Evolutionary conservation across 768 basidiomycete species (phyloP).

Genomic region (Astraeus odoratus): DNA sequence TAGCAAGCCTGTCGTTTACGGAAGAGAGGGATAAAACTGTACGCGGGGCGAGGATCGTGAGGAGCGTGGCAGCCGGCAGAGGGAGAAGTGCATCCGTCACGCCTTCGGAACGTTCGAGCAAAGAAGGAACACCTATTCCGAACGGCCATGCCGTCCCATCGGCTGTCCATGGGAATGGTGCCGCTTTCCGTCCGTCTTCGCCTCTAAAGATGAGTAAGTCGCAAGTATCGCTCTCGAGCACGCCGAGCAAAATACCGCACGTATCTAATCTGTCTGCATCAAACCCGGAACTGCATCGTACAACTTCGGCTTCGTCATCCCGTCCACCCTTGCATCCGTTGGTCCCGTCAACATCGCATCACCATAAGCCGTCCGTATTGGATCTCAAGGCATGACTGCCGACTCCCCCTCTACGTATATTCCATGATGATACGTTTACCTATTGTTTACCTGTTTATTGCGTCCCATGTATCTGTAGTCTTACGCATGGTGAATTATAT

Average conservation of each 20-base stretch:
- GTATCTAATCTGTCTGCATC: slow-evolving; percentile 18
- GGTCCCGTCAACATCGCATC: slow-evolving; percentile 9
- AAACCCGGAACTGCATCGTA: slow-evolving; percentile 17
- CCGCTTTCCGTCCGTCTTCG: slow-evolving; percentile 13
- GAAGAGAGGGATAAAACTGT: slow-evolving; percentile 14
- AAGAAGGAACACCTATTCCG: slow-evolving; percentile 8
- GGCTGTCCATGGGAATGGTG: slow-evolving; percentile 18
- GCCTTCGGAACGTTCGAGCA: slow-evolving; percentile 23
- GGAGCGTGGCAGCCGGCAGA: slow-evolving; percentile 46
- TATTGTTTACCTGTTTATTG: slow-evolving; percentile 17
- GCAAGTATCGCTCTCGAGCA: slow-evolving; percentile 7
- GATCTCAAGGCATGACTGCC: slow-evolving; percentile 21
- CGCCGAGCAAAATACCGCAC: slow-evolving; percentile 6
- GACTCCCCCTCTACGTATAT: slow-evolving; percentile 8
- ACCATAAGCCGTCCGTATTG: slow-evolving; percentile 9
- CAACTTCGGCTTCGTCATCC: slow-evolving; percentile 6
- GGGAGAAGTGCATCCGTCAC: slow-evolving; percentile 34
- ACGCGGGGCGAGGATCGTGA: slow-evolving; percentile 45
- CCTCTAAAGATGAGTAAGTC: slow-evolving; percentile 16
- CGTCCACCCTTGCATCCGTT: slow-evolving; percentile 2
- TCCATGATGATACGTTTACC: slow-evolving; percentile 6
- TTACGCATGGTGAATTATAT: not conserved
- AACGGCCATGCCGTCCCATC: slow-evolving; percentile 6
- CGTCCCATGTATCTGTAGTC: slow-evolving; percentile 19
- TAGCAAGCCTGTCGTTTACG: slow-evolving; percentile 30